These are phyloP conservation scores for Penicillium psychrofluorescens DNA, from an alignment of 495 filamentous ascomycete species.

Conservation along the genomic window DNA sequence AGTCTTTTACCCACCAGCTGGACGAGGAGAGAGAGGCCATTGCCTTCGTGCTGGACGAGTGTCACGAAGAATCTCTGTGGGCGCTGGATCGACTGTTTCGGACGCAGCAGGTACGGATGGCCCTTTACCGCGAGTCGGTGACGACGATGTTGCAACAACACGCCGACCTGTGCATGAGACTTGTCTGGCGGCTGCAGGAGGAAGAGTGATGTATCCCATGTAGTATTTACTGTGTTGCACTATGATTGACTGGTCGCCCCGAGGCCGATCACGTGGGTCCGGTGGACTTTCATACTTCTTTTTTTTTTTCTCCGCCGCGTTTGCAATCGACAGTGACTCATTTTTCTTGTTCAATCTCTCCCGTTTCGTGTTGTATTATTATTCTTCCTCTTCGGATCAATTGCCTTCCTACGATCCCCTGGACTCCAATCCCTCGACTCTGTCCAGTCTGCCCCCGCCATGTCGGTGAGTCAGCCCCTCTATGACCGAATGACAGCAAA, in stretches of 20 bases:
- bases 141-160: conserved; percentile 23
- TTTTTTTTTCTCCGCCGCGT: not conserved
- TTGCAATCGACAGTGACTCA: too few relatives aligned
- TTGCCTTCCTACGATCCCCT: too few relatives aligned
- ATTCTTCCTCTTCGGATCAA: too few relatives aligned
- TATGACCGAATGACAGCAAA: conserved; percentile 1
- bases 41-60: conserved; percentile 19
- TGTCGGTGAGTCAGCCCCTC: conserved; percentile 36
- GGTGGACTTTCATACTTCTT: not conserved
- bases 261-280: conserved; percentile 12
- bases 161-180: conserved; percentile 21
- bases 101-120: conserved; percentile 25
- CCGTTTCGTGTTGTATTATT: too few relatives aligned
- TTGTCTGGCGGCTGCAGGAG: conserved; percentile 25
- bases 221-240: not conserved
- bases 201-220: conserved; percentile 10
- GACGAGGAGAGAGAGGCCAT: conserved; percentile 26
- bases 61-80: conserved; percentile 21
- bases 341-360: too few relatives aligned
- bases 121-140: conserved; percentile 26
- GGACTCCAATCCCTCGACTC: not conserved
- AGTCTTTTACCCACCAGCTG: conserved; percentile 24
- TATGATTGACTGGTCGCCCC: conserved; percentile 13
- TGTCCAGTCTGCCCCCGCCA: conserved; percentile 19
- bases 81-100: conserved; percentile 25